Evolutionary conservation across 306 rosid species (phyloP).

Genomic region (Canavalia gladiata): DNA sequence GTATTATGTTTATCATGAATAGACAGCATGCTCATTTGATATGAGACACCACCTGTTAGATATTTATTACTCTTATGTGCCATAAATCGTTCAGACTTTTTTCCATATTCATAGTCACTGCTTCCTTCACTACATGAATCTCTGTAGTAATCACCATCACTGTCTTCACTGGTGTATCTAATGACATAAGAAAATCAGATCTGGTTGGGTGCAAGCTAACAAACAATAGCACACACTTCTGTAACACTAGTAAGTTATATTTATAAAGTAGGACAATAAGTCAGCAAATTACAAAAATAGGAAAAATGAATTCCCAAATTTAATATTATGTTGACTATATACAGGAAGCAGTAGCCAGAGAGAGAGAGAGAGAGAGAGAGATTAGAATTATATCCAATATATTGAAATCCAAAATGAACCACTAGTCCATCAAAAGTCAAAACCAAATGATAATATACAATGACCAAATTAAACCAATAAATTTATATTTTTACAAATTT

Average conservation of each 20-base stretch:
- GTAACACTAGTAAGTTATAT: background rate
- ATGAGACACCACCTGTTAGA: conserved; percentile 48
- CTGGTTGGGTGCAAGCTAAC: conserved; percentile 21
- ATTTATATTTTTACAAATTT: background rate
- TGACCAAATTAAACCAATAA: background rate
- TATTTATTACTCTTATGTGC: conserved; percentile 47
- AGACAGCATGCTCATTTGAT: conserved; percentile 52
- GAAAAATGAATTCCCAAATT: background rate
- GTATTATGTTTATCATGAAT: conserved; percentile 48
- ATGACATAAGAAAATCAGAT: conserved; percentile 40
- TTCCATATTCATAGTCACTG: conserved; percentile 67
- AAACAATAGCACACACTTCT: conserved; percentile 5
- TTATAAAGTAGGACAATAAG: background rate
- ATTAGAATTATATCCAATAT: background rate
- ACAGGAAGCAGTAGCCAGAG: background rate
- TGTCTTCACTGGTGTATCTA: conserved; percentile 72
- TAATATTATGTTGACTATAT: background rate
- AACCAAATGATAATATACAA: background rate
- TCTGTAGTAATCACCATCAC: conserved; percentile 66
- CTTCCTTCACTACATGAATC: conserved; percentile 59
- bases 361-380: background rate
- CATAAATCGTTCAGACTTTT: conserved; percentile 33
- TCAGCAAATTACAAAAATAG: background rate
- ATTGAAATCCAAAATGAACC: background rate
- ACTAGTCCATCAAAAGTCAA: background rate